phyloP scores from a whole-genome alignment of 202 grass and related monocot genomes.

The Setaria italica region DNA sequence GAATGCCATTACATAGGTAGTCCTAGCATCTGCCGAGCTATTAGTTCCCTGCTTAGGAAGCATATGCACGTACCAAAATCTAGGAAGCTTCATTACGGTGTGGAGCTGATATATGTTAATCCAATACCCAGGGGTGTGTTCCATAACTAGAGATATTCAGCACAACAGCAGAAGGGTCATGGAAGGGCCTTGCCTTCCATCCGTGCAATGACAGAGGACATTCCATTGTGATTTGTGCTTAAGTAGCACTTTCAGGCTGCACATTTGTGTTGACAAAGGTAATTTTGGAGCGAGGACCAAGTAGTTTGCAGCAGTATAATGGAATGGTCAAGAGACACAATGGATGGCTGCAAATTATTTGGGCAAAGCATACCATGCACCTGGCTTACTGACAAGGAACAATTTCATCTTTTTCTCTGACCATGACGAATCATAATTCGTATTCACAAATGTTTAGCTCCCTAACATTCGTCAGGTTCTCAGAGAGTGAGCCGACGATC shows the following conservation, averaged over 20 bases:
- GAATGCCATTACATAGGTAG: neutral
- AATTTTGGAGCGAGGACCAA: neutral
- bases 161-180: neutral
- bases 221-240: neutral
- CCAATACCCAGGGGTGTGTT: neutral
- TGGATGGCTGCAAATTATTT: neutral
- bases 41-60: neutral
- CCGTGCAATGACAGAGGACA: neutral
- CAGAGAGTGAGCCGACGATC: neutral
- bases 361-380: neutral
- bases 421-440: neutral
- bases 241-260: neutral
- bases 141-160: neutral
- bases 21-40: too few species aligned
- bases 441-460: neutral
- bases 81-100: neutral
- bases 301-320: neutral
- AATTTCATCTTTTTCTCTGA: neutral
- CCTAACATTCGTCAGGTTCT: neutral
- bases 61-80: neutral
- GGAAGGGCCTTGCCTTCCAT: neutral
- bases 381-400: neutral
- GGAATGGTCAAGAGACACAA: neutral
- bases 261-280: neutral
- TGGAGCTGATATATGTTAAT: conserved; percentile 10